A percentile compares a stretch with the other conserved stretches of the same genome.
These are phyloP conservation scores for Thuidium tamariscinum DNA, from an alignment of 225 moss, liverwort and hornwort genomes.

Conservation along the genomic window DNA sequence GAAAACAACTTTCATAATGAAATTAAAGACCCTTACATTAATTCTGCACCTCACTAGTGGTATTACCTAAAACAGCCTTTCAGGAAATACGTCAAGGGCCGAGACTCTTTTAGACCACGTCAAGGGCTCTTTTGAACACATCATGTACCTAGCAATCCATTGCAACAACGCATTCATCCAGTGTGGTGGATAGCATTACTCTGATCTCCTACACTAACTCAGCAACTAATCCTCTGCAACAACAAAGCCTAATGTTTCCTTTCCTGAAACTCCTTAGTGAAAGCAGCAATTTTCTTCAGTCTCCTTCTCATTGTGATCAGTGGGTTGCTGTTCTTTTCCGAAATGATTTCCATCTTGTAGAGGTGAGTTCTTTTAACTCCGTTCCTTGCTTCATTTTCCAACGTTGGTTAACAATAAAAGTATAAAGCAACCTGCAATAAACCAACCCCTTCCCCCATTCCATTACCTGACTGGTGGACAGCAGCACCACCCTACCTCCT, in stretches of 20 bases:
- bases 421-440: constrained; percentile 36
- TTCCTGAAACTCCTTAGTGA: constrained; percentile 35
- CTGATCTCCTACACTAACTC: constrained; percentile 20
- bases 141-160: constrained; percentile 15
- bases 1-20: constrained; percentile 39
- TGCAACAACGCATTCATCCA: constrained; percentile 30
- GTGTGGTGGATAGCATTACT: constrained; percentile 32
- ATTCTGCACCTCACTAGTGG: constrained; percentile 17
- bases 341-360: constrained; percentile 36
- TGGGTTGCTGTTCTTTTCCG: constrained; percentile 57
- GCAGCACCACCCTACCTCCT: neutral
- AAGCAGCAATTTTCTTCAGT: constrained; percentile 38
- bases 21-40: constrained; percentile 40
- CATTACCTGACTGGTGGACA: constrained; percentile 43
- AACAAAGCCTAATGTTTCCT: constrained; percentile 3
- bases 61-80: constrained; percentile 33
- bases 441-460: constrained; percentile 9
- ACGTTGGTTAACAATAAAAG: constrained; percentile 51
- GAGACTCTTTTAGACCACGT: constrained; percentile 23
- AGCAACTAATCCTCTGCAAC: constrained; percentile 18
- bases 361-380: constrained; percentile 55
- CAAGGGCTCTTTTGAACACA: constrained; percentile 4
- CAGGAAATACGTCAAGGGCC: constrained; percentile 26
- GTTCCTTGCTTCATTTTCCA: constrained; percentile 68
- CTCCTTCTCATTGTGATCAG: constrained; percentile 51